Conservation (phyloP, 2,329 filamentous ascomycete genomes). For the Phaeophleospora eucalypticola region DNA sequence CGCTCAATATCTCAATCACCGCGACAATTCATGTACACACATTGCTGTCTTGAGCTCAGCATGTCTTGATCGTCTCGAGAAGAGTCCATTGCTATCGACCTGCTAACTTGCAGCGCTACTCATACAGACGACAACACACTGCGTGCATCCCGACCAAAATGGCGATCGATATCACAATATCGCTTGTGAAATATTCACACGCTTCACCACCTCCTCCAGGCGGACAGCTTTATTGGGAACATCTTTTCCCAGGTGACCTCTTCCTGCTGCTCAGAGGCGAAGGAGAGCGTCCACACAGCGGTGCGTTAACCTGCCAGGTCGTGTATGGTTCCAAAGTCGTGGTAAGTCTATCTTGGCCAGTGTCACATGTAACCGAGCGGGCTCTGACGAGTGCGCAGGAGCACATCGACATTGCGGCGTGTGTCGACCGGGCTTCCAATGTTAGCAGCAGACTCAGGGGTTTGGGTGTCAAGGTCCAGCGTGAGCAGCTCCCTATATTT, state of each 20-base stretch:
- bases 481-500: constrained; percentile 43
- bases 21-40: background rate
- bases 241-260: background rate
- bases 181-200: background rate
- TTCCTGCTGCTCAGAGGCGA: background rate
- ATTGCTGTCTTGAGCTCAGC: background rate
- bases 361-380: too few relatives aligned
- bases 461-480: constrained; percentile 25
- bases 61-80: background rate
- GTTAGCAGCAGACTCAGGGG: too few relatives aligned
- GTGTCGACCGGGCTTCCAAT: constrained; percentile 24
- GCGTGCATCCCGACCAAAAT: background rate
- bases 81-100: background rate
- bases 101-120: background rate
- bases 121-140: too few relatives aligned
- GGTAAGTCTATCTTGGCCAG: background rate
- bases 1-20: background rate
- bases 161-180: background rate
- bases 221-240: background rate
- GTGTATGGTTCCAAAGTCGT: background rate
- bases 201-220: background rate
- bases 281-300: background rate
- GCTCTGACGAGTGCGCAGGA: too few relatives aligned
- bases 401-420: constrained; percentile 25
- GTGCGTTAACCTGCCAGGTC: background rate